These are phyloP conservation scores for Monosporascus sp. DNA, from an alignment of 2,329 filamentous ascomycete species.

Conservation along the genomic window DNA sequence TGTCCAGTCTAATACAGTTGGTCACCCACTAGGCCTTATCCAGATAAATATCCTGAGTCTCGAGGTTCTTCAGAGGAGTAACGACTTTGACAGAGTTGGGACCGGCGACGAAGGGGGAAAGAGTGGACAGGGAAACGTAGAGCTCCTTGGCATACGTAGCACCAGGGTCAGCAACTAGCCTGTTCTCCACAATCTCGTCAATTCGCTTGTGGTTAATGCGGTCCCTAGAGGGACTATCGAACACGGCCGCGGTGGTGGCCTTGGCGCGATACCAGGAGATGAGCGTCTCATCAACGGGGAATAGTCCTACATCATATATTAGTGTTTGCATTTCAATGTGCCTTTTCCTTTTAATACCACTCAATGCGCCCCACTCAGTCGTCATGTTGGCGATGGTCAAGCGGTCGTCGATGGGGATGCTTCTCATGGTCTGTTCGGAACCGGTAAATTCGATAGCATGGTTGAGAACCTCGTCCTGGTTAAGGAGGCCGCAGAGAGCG, in stretches of 20 bases:
- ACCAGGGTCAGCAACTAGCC: conserved; percentile 64
- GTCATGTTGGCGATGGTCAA: conserved; percentile 77
- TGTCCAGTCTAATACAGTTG: too few species aligned
- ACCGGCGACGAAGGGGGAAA: conserved; percentile 79
- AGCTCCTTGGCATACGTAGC: conserved; percentile 80
- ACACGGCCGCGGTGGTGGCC: conserved; percentile 66
- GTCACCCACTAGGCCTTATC: conserved; percentile 89
- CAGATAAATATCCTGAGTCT: conserved; percentile 67
- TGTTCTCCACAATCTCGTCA: conserved; percentile 65
- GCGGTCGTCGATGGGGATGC: conserved; percentile 66
- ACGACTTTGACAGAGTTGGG: conserved; percentile 89
- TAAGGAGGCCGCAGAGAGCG: conserved; percentile 74
- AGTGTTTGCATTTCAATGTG: too few species aligned
- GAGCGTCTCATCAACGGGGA: conserved; percentile 73
- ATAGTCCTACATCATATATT: conserved; percentile 45
- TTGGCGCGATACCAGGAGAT: conserved; percentile 70
- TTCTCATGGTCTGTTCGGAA: conserved; percentile 68
- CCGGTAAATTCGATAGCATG: conserved; percentile 86
- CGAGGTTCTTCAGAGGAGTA: conserved; percentile 70
- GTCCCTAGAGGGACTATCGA: conserved; percentile 41
- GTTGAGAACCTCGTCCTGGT: conserved; percentile 91
- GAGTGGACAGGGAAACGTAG: conserved; percentile 74
- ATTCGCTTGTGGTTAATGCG: conserved; percentile 69
- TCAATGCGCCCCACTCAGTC: conserved; percentile 73
- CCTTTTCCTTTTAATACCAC: not conserved